Evolutionary conservation across 2,329 filamentous ascomycete species (phyloP).

Genomic region (Cercospora nicotianae): DNA sequence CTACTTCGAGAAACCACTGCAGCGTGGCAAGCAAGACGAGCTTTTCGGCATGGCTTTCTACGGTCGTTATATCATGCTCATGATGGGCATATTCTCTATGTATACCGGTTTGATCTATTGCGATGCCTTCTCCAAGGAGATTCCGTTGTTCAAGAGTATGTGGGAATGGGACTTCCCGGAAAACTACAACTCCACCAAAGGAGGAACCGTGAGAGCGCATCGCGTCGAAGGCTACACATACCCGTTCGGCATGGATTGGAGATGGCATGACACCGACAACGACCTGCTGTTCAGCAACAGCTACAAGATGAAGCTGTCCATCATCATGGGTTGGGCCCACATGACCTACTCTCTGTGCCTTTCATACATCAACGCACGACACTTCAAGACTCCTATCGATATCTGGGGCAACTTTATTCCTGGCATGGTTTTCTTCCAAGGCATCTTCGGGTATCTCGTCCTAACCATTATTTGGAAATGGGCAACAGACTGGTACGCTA

Average conservation of each 20-base stretch:
- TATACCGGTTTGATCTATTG: constrained; percentile 98
- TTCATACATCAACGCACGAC: constrained; percentile 86
- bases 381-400: constrained; percentile 93
- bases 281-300: constrained; percentile 95
- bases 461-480: constrained; percentile 97
- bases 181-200: constrained; percentile 44
- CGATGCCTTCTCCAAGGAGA: constrained; percentile 90
- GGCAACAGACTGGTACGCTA: constrained; percentile 79
- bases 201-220: constrained; percentile 61
- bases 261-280: constrained; percentile 95
- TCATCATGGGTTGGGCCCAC: constrained; percentile 93
- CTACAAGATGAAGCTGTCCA: constrained; percentile 99
- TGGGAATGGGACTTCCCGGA: constrained; percentile 79
- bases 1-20: constrained; percentile 85
- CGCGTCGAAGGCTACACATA: constrained; percentile 76
- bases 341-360: constrained; percentile 98
- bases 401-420: constrained; percentile 97
- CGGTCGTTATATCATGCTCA: constrained; percentile 94
- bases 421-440: constrained; percentile 99
- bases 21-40: constrained; percentile 88
- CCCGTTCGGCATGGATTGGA: constrained; percentile 92
- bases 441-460: constrained; percentile 95
- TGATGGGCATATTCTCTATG: constrained; percentile 97
- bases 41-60: constrained; percentile 99
- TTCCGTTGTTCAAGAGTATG: constrained; percentile 84